These are phyloP conservation scores for Fusarium tricinctum DNA, from an alignment of 2,329 filamentous ascomycete genomes.

Conservation along the genomic window DNA sequence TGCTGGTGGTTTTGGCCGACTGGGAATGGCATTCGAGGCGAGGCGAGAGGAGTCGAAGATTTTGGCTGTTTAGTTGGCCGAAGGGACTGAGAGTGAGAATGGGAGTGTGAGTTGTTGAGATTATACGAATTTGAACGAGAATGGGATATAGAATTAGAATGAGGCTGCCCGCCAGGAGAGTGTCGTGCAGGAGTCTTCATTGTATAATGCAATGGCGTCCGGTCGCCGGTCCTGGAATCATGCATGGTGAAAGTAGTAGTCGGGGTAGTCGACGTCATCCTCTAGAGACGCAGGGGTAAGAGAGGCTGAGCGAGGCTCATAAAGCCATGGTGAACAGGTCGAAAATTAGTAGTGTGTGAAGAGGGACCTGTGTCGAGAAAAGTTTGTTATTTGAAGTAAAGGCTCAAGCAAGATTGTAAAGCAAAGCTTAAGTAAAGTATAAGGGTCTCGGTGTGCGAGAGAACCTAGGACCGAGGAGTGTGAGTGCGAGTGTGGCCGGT, in stretches of 20 bases:
- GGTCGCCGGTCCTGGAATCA: conserved; percentile 54
- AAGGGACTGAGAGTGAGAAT: conserved; percentile 59
- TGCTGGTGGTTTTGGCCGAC: conserved; percentile 69
- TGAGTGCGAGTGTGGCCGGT: conserved; percentile 10
- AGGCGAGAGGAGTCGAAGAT: conserved; percentile 66
- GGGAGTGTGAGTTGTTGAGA: conserved; percentile 57
- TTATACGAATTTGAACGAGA: conserved; percentile 56
- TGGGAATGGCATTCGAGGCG: conserved; percentile 66
- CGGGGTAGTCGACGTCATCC: conserved; percentile 48
- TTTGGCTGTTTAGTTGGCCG: conserved; percentile 58
- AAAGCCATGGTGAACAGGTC: conserved; percentile 39
- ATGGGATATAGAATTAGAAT: conserved; percentile 44
- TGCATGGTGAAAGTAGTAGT: conserved; percentile 50
- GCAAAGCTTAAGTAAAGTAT: neutral
- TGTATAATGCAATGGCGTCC: conserved; percentile 58
- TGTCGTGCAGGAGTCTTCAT: conserved; percentile 63
- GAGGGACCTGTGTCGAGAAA: conserved; percentile 7
- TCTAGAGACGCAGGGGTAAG: conserved; percentile 36
- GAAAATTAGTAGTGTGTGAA: conserved; percentile 22
- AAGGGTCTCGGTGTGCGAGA: conserved; percentile 25
- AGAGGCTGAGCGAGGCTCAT: conserved; percentile 39
- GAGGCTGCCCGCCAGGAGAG: conserved; percentile 53
- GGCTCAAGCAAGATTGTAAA: neutral
- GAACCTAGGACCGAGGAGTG: conserved; percentile 26
- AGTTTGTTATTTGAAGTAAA: conserved; percentile 22